Evolutionary conservation across 495 filamentous ascomycete genomes (phyloP), one percentile per base, ranked within the genome.

Genomic region (Neurospora sp.): DNA sequence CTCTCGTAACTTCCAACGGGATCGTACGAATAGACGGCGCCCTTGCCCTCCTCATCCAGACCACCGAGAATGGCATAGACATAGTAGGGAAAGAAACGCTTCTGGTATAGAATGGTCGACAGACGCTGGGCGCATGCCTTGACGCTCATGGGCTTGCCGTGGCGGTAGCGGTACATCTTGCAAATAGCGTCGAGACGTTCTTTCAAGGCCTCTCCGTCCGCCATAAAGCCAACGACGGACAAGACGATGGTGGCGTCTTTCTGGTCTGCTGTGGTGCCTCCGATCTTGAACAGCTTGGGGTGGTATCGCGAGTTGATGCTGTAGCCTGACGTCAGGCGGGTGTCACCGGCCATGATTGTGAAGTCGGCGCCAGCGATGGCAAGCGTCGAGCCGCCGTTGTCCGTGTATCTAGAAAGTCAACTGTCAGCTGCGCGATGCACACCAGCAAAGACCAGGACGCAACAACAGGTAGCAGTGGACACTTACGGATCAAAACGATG

Each of bases 41-140:
- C 96, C 81, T 91, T 93, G 79, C 96, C 96, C 75, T 98, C 92
- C 83, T 97, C 96, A 80, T 98, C 96, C 70, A 99, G 81, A 31
- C 96, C 96, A 18, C 92, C 95, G 35, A 99, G 86, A 77, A 99
- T 97, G 38, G 94, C 95, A 77, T 92, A 87, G 41, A 95, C 93
- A 81, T 98, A 99, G 86, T 97, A 98, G 18, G 96, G 96, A 87
- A 99, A 99, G 86, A 99, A 99, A 37, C 96, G 92, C 84, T 97
- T 98, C 80, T 90, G 85, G 85, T 99, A 99, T 41, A 99, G 89
- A 74, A 98, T 95, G 4, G 96, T 98, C 31, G 92, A 93, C 71
- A 99, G 85, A 42, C 93, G 88, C 82, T 98, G 94, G 39, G 96
- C 96, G 81, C 94, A 97, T 16, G 96, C 96, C 77, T 91, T 90